Evolutionary conservation across 139 green algal species (phyloP), one percentile per base, ranked within the genome.

Genomic region (Chlamydomonas sp.): DNA sequence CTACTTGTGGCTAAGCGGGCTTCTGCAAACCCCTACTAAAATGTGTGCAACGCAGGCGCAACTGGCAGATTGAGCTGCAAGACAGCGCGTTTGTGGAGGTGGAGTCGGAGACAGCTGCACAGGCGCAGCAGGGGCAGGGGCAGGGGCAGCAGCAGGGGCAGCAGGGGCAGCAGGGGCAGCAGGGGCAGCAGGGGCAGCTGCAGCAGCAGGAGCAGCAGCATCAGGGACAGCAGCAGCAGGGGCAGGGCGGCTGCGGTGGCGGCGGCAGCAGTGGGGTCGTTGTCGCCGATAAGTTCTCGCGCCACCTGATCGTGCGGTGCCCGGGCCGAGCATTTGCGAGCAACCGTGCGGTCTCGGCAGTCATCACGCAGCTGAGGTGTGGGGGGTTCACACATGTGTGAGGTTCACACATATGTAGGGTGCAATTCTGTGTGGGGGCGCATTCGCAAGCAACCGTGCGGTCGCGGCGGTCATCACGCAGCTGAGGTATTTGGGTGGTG

Each of bases 291-390:
- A 96, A 96, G 83, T 95, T 89, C 73, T 88, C 76, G 13, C 73
- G 88, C 2, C 90, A 96, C 75, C 43, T 96, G 28, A 37, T 91
- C 3, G 48, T 96, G n/a, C 72, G 81, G n/a, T 58, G 88, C 33
- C 80, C 84, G 0, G 83, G 83, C 6, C 10, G 33, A 13, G 87
- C 86, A 3, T 90, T 94, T 57, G 47, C 65, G 3, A 72, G 81
- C 81, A 91, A 86, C 69, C 36, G 34, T 2, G 67, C 65, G 8
- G 77, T 79, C 13, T 77, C 75, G 6, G 66, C 38, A 1, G 48
- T 80, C 1, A 75, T 81, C 10, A 29, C 35, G 5, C 50, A 34
- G 33, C 31, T n/a, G n/a, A n/a, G n/a, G n/a, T n/a, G n/a, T n/a
- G n/a, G n/a, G n/a, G n/a, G n/a, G n/a, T n/a, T n/a, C n/a, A n/a